Base-by-base conservation (phyloP, 768 basidiomycete genomes). In the Kwoniella heveanensis region DNA sequence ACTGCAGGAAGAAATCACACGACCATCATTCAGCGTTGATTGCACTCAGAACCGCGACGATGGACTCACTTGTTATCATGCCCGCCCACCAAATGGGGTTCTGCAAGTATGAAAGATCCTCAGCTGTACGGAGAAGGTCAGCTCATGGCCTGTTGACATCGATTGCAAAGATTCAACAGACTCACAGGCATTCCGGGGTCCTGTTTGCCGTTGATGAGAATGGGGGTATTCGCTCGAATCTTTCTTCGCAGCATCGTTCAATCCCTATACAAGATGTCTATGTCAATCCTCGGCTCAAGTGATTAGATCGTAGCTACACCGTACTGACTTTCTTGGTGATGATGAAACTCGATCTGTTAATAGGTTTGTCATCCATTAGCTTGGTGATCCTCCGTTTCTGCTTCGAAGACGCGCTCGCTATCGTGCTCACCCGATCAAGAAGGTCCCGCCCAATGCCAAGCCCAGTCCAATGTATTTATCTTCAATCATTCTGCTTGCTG, bases 81-180 rank as follows among this genome's bases (percentile, higher is more conserved):
- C 96, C 95, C 2, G 88, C 88, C 95, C 95, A 99, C 95, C 95
- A 99, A 67, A 92, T 88, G 30, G 91, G 90, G 83, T 91, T 97
- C 71, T 83, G 85, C 52, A 99, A 83, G 79, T 98, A 99, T 10
- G 89, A 81, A 69, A 89, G 85, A 76, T 90, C 89, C 59, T 94
- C 93, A 0, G 91, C 90, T 48, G 90, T 0, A 50, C 17, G 3
- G n/a, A 51, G 3, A 22, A 51, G 53, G 39, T 56, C 29, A 58
- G 21, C 29, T 49, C 2, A n/a, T 32, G 17, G 27, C 19, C 52
- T 32, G 32, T 32, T 32, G 13, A 6, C 7, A 13, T 32, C 32
- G 32, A 32, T 32, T 13, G 32, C 32, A 32, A 32, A 6, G 32
- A 32, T 32, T n/a, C 29, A 49, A 48, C 36, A 27, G 25, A 70